A percentile compares a stretch with the other conserved stretches of the same genome.
Conservation (phyloP, 2,329 filamentous ascomycete species). For the Fusarium compactum region DNA sequence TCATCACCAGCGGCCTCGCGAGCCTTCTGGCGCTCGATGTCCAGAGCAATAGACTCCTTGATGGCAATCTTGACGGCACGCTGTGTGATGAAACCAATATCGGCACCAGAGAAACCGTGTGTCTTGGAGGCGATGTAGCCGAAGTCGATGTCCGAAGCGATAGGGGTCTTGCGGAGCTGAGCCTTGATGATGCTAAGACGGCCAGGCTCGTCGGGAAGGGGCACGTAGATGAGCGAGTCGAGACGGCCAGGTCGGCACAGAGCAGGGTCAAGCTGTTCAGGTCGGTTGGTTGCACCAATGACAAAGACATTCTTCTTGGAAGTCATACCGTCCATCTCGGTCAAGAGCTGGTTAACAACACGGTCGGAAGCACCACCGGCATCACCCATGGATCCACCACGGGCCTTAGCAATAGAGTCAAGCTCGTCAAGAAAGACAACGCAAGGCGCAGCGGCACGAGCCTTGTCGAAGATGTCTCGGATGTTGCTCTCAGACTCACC, state of each 20-base stretch:
- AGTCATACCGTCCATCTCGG: conserved; percentile 99
- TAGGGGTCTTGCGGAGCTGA: conserved; percentile 97
- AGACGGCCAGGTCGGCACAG: conserved; percentile 98
- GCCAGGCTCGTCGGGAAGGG: conserved; percentile 90
- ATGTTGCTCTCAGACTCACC: conserved; percentile 99
- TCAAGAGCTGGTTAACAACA: conserved; percentile 99
- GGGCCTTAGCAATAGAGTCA: conserved; percentile 99
- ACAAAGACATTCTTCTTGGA: conserved; percentile 99
- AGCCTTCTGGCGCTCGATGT: conserved; percentile 91
- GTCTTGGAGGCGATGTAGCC: conserved; percentile 95
- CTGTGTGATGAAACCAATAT: conserved; percentile 99
- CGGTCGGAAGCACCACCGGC: conserved; percentile 98
- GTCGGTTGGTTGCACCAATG: conserved; percentile 98
- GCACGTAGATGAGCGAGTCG: conserved; percentile 98
- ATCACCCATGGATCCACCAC: conserved; percentile 95
- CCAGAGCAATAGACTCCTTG: conserved; percentile 90
- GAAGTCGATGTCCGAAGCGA: conserved; percentile 87
- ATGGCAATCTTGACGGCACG: conserved; percentile 99
- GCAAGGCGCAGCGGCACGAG: conserved; percentile 95
- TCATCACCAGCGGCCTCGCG: conserved; percentile 87
- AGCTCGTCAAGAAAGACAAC: conserved; percentile 99
- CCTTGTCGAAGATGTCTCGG: conserved; percentile 99
- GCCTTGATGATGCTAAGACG: conserved; percentile 92
- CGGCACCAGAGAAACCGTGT: conserved; percentile 98
- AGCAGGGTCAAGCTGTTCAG: conserved; percentile 97